Base-by-base conservation (phyloP, 179 eudicot genomes). In the Silene vulgaris region DNA sequence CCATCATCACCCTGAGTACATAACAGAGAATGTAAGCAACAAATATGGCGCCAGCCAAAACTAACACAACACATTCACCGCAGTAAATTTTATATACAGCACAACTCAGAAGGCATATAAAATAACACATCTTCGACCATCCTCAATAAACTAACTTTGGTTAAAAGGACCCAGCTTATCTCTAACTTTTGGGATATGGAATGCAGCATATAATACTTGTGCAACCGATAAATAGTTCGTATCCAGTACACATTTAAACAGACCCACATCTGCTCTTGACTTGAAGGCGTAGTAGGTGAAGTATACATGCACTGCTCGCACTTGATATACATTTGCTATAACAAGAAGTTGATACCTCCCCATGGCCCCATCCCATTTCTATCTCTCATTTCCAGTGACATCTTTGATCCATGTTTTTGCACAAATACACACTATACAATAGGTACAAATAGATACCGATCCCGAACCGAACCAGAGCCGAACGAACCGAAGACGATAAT, bases 1-100 rank as follows among this genome's bases (percentile, higher is more conserved):
- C 94, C 89, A 85, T 89, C 88, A 84, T 85, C 78, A 32, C 89
- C 96, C 98, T 93, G 86, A 74, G 43, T 61, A 35, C 66, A 72
- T 23, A 7, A 60, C 26, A 74, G 16, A 16, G 9, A 19, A 23
- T 20, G 7, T 30, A 77, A 17, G 12, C 1, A 2, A 9, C 28
- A 1, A 60, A 14, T 4, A 59, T 23, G 59, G 6, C 28, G 9
- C 3, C 71, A 1, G n/a, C 65, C 5, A 37, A 37, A 43, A 23
- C 57, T 19, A 84, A 65, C 32, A 73, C 60, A 64, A 17, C 61
- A 52, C 76, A 79, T 3, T 60, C 28, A 60, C 28, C 65, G 12
- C 26, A 60, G 65, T 60, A 60, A 60, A 60, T 21, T 20, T 65
- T 65, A 14, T 30, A 68, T 9, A 8, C 11, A 37, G 52, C 71